These are phyloP conservation scores for Alternaria viburni DNA, from an alignment of 2,329 filamentous ascomycete genomes.

Conservation along the genomic window DNA sequence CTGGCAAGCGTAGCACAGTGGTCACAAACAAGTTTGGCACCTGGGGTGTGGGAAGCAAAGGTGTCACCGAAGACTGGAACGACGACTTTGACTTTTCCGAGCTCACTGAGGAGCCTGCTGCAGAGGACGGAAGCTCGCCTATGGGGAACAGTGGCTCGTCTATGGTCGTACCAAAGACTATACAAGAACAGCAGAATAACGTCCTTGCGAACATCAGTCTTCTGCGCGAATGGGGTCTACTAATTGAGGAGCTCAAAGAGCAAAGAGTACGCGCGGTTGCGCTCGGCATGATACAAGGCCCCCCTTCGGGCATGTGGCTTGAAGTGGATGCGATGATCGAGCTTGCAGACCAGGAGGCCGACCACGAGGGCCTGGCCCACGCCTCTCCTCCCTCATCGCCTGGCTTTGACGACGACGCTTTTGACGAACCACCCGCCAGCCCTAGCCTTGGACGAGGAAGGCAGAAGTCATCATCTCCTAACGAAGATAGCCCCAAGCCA, in stretches of 20 bases:
- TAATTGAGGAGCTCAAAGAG: slow-evolving; percentile 84
- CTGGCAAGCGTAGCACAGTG: slow-evolving; percentile 60
- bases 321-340: slow-evolving; percentile 88
- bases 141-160: slow-evolving; percentile 53
- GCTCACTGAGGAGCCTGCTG: slow-evolving; percentile 48
- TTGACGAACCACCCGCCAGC: slow-evolving; percentile 58
- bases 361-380: slow-evolving; percentile 62
- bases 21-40: slow-evolving; percentile 76
- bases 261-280: slow-evolving; percentile 73
- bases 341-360: slow-evolving; percentile 72
- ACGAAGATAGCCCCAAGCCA: slow-evolving; percentile 32
- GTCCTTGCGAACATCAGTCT: slow-evolving; percentile 85
- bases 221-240: slow-evolving; percentile 77
- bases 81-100: slow-evolving; percentile 83
- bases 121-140: slow-evolving; percentile 45
- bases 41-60: slow-evolving; percentile 81
- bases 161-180: slow-evolving; percentile 79
- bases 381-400: slow-evolving; percentile 63
- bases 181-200: slow-evolving; percentile 80
- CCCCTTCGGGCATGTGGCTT: slow-evolving; percentile 70
- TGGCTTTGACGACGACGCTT: slow-evolving; percentile 64
- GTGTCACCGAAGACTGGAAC: slow-evolving; percentile 85
- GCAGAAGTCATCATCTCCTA: slow-evolving; percentile 40
- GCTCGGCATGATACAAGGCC: slow-evolving; percentile 68
- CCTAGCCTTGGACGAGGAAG: slow-evolving; percentile 37